Percentiles rank a stretch among this genome's conserved stretches.
phyloP scores from a whole-genome alignment of 306 rosid genomes.

The Trichosanthes truncata region DNA sequence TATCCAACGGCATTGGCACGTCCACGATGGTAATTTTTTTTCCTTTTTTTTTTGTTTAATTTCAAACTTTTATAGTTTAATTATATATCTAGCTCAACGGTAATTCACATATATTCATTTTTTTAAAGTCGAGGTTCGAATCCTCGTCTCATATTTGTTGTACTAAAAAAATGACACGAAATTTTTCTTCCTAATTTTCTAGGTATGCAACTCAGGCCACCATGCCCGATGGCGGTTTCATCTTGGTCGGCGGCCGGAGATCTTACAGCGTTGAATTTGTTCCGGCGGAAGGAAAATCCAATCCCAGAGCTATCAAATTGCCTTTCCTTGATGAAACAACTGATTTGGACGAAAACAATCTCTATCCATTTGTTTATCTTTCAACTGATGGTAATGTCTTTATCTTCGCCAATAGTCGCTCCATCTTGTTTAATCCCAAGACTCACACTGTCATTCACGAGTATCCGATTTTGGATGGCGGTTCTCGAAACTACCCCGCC shows the following conservation, averaged over 20 bases:
- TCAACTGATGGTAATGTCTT: slow-evolving; percentile 64
- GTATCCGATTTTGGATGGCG: slow-evolving; percentile 41
- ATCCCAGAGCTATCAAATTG: slow-evolving; percentile 1
- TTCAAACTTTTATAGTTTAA: too few relatives aligned
- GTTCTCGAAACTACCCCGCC: slow-evolving; percentile 81
- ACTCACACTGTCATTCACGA: slow-evolving; percentile 33
- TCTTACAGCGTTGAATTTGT: slow-evolving; percentile 55
- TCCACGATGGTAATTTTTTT: slow-evolving; percentile 45
- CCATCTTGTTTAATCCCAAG: slow-evolving; percentile 43
- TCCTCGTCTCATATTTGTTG: too few relatives aligned
- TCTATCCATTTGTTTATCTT: slow-evolving; percentile 69
- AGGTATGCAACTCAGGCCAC: slow-evolving; percentile 68
- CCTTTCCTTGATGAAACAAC: slow-evolving; percentile 60
- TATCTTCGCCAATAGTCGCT: slow-evolving; percentile 69
- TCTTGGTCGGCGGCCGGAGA: slow-evolving; percentile 65
- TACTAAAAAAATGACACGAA: too few relatives aligned
- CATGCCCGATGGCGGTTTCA: slow-evolving; percentile 38
- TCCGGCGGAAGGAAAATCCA: slow-evolving; percentile 31
- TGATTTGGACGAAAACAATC: slow-evolving; percentile 81
- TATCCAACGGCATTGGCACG: slow-evolving; percentile 22
- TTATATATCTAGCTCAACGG: too few relatives aligned
- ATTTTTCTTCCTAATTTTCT: not conserved
- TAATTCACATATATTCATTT: too few relatives aligned
- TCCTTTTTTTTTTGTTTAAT: not conserved
- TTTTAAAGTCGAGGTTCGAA: too few relatives aligned